phyloP scores from a whole-genome alignment of 108 stramenopile genomes.

The Nitzschia inconspicua region DNA sequence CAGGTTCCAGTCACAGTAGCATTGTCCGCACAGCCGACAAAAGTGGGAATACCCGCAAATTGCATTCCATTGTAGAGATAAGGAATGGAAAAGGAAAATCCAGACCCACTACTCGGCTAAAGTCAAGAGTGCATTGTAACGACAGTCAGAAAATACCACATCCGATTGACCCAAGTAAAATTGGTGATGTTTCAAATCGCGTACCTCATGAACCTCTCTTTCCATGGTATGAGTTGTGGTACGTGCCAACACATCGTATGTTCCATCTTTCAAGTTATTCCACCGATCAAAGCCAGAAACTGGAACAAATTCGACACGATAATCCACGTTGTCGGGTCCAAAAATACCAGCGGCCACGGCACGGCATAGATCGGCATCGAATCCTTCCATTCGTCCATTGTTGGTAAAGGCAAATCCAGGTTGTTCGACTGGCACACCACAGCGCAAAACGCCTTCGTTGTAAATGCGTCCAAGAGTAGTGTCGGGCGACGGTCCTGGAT shows the following conservation, averaged over 20 bases:
- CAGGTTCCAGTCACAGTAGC: constrained; percentile 8
- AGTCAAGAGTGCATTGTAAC: too few species aligned
- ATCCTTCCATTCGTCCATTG: neutral
- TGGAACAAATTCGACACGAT: neutral
- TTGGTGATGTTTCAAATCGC: too few species aligned
- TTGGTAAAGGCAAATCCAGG: constrained; percentile 15
- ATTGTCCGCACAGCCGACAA: constrained; percentile 34
- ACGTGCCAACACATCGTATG: constrained; percentile 14
- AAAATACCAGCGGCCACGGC: constrained; percentile 25
- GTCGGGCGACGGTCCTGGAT: neutral
- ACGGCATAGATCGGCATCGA: constrained; percentile 17
- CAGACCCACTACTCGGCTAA: constrained; percentile 8
- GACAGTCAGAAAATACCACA: too few species aligned
- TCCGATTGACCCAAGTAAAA: too few species aligned
- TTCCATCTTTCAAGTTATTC: too few species aligned
- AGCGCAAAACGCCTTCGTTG: constrained; percentile 14
- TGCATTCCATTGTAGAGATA: constrained; percentile 40
- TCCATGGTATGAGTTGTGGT: constrained; percentile 32
- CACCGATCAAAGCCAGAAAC: neutral
- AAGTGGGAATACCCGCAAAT: constrained; percentile 30
- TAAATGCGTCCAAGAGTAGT: constrained; percentile 7
- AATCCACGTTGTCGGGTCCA: neutral
- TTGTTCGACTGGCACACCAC: constrained; percentile 8
- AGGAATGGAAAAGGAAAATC: constrained; percentile 36
- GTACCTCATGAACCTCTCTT: constrained; percentile 24